Evolutionary conservation across 352 stramenopile genomes (phyloP), one percentile per base, ranked within the genome.

Genomic region (Phytopythium delawarense): DNA sequence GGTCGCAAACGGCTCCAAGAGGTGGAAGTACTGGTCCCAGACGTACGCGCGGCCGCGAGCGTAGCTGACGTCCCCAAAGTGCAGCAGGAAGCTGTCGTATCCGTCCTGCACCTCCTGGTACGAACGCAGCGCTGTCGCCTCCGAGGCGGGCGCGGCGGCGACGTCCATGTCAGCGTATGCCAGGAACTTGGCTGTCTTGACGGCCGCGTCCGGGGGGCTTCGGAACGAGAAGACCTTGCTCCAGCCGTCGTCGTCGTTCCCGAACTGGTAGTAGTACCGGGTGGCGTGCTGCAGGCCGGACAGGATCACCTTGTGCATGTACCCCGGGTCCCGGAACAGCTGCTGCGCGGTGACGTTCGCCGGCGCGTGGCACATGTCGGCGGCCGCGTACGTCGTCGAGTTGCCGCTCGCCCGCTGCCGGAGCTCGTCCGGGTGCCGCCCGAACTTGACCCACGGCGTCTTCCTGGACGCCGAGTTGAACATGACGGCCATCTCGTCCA

Each of bases 111-210:
- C 76, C 53, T 93, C 82, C 57, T 77, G 61, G 61, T 76, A 91
- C 44, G 79, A 76, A 20, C 76, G 78, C 30, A 86, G 62, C 7
- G 82, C 80, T 0, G 81, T 93, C 8, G 84, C 91, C 12, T 68
- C 74, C 4, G 79, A 81, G 1, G 78, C 71, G 12, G 84, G 82
- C 11, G 80, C 76, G n/a, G 64, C 64, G 45, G 89, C 75, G 4
- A 85, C 78, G 21, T 82, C 86, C 86, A 94, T 94, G 55, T 94
- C 86, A 4, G 71, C 86, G 59, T 94, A 94, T 42, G 83, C 86
- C 32, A 92, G 78, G 57, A 92, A 94, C 59, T 92, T 92, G 61
- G 75, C 66, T 8, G 40, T 56, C 51, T 82, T 75, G 32, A 84
- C 62, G 6, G 70, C 65, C 28, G 58, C 28, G 63, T 79, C 62